Evolutionary conservation across 768 basidiomycete genomes (phyloP), one percentile per base, ranked within the genome.

Genomic region (Exsudoporus frostii): DNA sequence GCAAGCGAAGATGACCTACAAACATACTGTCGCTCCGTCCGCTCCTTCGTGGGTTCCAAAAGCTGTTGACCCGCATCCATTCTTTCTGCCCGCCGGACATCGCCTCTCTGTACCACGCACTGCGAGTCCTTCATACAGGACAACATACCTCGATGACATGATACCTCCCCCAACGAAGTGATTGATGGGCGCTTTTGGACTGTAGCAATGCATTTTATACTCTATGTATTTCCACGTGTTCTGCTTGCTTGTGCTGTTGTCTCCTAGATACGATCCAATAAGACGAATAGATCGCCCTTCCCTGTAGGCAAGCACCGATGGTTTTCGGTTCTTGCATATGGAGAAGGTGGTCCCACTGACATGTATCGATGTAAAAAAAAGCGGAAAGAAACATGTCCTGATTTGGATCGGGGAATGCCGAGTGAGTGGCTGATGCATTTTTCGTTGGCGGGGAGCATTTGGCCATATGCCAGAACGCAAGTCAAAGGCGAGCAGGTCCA

Each of bases 21-120:
- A 45, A 66, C 71, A 32, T 79, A 81, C 40, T 85, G 79, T 72
- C 80, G 85, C 37, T 75, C 83, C n/a, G 53, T 83, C 24, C 75
- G 85, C 54, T 76, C 81, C 6, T 74, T 86, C n/a, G 72, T 82
- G 42, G 85, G 85, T 20, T 81, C 77, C 65, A 86, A 85, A 46
- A 65, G 55, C 42, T 51, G 51, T 41, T 66, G 55, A 67, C 20
- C 29, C 32, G 19, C 15, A 19, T 36, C 17, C 10, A 20, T 32
- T 29, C 15, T 29, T 44, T 40, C 15, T 40, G 19, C 37, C 46
- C 17, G 17, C 29, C 32, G 10, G 42, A 30, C 41, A 29, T 38
- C 6, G 37, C 17, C 20, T 17, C 19, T 47, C 25, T 51, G 47
- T 45, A 44, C 44, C 19, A 57, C 47, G 33, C 33, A 44, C 11